Percentiles rank a stretch among this genome's conserved stretches.
Evolutionary conservation across 1,284 basidiomycete species (phyloP).

Genomic region (Microstroma glucosiphilum): DNA sequence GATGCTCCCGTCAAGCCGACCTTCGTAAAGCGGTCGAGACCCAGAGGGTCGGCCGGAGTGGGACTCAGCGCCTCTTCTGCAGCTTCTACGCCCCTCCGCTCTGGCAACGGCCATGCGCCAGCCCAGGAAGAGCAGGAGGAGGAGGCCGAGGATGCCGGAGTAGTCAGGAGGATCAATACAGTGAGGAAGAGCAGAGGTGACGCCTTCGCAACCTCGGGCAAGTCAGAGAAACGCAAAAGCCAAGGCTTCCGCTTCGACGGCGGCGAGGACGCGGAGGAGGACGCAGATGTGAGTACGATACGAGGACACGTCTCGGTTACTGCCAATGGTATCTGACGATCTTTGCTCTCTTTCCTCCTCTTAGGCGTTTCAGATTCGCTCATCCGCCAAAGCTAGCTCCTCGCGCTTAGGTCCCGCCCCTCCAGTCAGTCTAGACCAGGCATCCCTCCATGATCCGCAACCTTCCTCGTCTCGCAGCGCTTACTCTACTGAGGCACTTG

Average conservation of each 20-base stretch:
- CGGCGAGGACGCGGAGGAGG: neutral
- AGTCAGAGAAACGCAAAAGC: neutral
- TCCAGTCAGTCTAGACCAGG: neutral
- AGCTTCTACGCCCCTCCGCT: neutral
- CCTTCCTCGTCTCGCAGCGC: neutral
- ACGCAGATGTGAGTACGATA: neutral
- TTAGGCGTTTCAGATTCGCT: neutral
- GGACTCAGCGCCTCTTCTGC: neutral
- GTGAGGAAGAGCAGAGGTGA: neutral
- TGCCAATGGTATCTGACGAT: too few relatives aligned
- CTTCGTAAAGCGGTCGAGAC: neutral
- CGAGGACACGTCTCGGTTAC: too few relatives aligned
- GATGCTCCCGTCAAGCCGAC: neutral
- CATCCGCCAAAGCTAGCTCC: neutral
- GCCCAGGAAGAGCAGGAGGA: neutral
- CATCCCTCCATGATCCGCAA: neutral
- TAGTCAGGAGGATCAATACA: neutral
- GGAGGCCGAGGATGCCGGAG: constrained; percentile 3
- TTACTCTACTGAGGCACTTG: constrained; percentile 13
- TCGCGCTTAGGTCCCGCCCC: neutral
- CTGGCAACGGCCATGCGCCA: neutral
- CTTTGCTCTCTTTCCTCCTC: too few relatives aligned
- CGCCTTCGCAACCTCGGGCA: neutral
- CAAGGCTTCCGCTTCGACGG: neutral
- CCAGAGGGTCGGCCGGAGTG: neutral